Percentiles rank a stretch among this genome's conserved stretches.
These are phyloP conservation scores for Coemansia sp. DNA, from an alignment of 192 early-diverging fungal genomes.

Conservation along the genomic window DNA sequence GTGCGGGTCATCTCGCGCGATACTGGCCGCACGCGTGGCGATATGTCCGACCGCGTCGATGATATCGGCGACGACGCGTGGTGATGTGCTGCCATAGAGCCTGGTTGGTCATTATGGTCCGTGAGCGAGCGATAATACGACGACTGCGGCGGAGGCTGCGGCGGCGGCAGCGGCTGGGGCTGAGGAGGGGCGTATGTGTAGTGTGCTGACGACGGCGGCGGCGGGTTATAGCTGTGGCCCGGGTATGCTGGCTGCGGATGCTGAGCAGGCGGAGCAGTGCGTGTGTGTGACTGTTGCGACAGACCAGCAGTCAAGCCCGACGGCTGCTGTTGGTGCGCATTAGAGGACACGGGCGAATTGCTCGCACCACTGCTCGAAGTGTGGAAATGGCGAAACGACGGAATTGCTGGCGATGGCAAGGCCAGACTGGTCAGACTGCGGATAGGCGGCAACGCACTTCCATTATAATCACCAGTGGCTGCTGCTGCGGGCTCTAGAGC, in stretches of 20 bases:
- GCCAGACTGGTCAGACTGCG: constrained; percentile 30
- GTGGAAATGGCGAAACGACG: constrained; percentile 11
- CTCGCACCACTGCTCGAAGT: background rate
- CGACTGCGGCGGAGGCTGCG: background rate
- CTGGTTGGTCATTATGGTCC: background rate
- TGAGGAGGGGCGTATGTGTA: constrained; percentile 1
- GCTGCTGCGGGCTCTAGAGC: background rate
- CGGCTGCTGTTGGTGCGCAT: background rate
- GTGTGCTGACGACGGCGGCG: constrained; percentile 1
- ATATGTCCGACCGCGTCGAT: background rate
- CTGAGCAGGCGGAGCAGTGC: background rate
- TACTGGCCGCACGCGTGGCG: background rate
- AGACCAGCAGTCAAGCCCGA: constrained; percentile 1
- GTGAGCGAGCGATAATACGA: background rate
- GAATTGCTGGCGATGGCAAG: constrained; percentile 2
- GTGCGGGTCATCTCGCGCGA: background rate
- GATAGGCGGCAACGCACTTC: constrained; percentile 37
- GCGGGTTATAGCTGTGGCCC: background rate
- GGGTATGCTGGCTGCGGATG: background rate
- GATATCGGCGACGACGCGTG: constrained; percentile 2
- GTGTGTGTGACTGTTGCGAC: background rate
- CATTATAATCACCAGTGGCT: background rate
- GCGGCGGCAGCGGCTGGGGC: background rate
- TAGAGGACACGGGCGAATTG: constrained; percentile 4
- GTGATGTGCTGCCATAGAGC: background rate